A percentile compares a stretch with the other conserved stretches of the same genome.
These are phyloP conservation scores for Cercospora beticola DNA, from an alignment of 2,329 filamentous ascomycete species.

Conservation along the genomic window DNA sequence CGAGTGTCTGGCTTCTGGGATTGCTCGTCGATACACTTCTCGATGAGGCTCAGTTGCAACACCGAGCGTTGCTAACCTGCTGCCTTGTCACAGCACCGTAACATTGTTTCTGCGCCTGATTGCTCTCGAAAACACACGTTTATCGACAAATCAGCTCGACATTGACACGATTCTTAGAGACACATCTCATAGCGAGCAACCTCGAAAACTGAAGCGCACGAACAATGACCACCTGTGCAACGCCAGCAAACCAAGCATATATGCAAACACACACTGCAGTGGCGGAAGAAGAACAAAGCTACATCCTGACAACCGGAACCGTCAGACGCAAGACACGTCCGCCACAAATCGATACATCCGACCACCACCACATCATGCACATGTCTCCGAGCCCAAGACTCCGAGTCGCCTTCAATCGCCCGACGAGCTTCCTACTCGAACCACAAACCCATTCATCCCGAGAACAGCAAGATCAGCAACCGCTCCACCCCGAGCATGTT, in stretches of 20 bases:
- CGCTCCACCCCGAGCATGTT: neutral
- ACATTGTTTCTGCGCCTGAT: neutral
- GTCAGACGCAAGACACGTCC: neutral
- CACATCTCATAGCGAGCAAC: neutral
- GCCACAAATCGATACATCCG: neutral
- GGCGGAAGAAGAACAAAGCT: neutral
- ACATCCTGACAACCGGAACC: neutral
- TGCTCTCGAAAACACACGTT: neutral
- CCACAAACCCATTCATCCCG: neutral
- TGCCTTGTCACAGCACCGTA: neutral
- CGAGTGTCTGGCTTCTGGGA: neutral
- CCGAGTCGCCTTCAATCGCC: slow-evolving; percentile 8
- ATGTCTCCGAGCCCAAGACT: neutral
- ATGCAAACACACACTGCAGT: neutral
- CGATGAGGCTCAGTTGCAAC: neutral
- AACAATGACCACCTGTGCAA: neutral
- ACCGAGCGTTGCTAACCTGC: neutral
- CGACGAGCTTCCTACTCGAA: slow-evolving; percentile 3
- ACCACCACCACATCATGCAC: neutral
- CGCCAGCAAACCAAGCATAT: neutral
- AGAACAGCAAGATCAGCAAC: neutral
- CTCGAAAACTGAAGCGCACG: neutral
- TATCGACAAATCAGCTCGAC: neutral
- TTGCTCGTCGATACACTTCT: slow-evolving; percentile 5
- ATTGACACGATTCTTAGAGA: neutral